Conservation (phyloP, 2,329 filamentous ascomycete species). For the Colletotrichum shisoi region DNA sequence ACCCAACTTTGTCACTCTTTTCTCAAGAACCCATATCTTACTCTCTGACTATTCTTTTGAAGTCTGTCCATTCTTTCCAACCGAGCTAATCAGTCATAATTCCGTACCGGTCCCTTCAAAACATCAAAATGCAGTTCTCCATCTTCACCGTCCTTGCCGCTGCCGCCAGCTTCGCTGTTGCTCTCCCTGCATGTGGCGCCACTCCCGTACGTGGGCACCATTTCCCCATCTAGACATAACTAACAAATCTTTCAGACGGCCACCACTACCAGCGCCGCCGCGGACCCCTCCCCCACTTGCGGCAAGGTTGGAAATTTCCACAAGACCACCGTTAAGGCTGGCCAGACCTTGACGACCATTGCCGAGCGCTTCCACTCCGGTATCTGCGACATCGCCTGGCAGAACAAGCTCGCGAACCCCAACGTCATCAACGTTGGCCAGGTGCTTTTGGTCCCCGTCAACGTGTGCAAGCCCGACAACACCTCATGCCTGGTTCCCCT, state of each 20-base stretch:
- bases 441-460: constrained; percentile 10
- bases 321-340: constrained; percentile 21
- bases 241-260: not conserved
- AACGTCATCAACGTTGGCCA: constrained; percentile 17
- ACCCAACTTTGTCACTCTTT: constrained; percentile 15
- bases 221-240: not conserved
- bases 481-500: constrained; percentile 10
- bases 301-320: constrained; percentile 15
- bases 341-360: constrained; percentile 17
- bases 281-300: constrained; percentile 3
- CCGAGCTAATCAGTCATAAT: not conserved
- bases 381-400: constrained; percentile 25
- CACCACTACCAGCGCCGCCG: not conserved
- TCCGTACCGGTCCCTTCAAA: not conserved
- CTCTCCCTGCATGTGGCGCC: constrained; percentile 13
- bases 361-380: constrained; percentile 25
- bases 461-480: constrained; percentile 28
- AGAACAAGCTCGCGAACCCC: constrained; percentile 23
- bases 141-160: constrained; percentile 24
- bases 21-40: not conserved
- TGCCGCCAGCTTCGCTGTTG: constrained; percentile 16
- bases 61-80: not conserved
- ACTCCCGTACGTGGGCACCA: not conserved
- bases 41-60: not conserved
- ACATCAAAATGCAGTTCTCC: constrained; percentile 14